A percentile compares a stretch with the other conserved stretches of the same genome.
Conservation (phyloP, 2,329 filamentous ascomycete genomes). For the Exophiala aquamarina region DNA sequence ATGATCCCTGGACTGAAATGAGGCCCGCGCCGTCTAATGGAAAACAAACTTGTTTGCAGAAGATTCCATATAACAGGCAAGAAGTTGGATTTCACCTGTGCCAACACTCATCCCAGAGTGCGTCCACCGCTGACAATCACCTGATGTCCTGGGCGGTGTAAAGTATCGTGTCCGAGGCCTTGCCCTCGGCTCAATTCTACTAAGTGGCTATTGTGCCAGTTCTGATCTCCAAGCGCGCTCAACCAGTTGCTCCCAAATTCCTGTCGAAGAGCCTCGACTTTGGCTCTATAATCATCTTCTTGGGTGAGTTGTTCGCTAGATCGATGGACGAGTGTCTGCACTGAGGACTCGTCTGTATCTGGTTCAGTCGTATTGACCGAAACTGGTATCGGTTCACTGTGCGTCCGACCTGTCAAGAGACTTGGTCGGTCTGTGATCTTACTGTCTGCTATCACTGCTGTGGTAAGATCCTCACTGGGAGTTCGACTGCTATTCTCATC, state of each 20-base stretch:
- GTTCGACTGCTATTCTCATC: slow-evolving; percentile 34
- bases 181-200: slow-evolving; percentile 24
- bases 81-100: neutral
- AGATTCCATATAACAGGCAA: slow-evolving; percentile 1
- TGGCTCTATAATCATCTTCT: slow-evolving; percentile 76
- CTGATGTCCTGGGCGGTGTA: slow-evolving; percentile 37
- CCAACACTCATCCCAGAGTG: slow-evolving; percentile 33
- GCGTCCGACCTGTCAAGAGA: neutral
- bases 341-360: slow-evolving; percentile 13
- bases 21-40: slow-evolving; percentile 15
- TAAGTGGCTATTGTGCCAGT: slow-evolving; percentile 43
- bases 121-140: slow-evolving; percentile 43
- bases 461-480: slow-evolving; percentile 18
- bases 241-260: slow-evolving; percentile 88
- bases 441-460: slow-evolving; percentile 5
- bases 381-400: slow-evolving; percentile 59
- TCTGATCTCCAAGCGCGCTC: slow-evolving; percentile 79
- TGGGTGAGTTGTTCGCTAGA: slow-evolving; percentile 10
- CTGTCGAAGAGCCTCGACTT: slow-evolving; percentile 80
- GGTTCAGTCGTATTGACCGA: slow-evolving; percentile 6
- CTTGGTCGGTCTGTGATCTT: neutral
- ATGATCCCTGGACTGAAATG: slow-evolving; percentile 1
- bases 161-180: slow-evolving; percentile 23
- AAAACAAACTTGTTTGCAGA: slow-evolving; percentile 1
- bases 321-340: slow-evolving; percentile 8